Base-by-base conservation (phyloP, 208 protist genomes). In the Leishmania gerbilli region DNA sequence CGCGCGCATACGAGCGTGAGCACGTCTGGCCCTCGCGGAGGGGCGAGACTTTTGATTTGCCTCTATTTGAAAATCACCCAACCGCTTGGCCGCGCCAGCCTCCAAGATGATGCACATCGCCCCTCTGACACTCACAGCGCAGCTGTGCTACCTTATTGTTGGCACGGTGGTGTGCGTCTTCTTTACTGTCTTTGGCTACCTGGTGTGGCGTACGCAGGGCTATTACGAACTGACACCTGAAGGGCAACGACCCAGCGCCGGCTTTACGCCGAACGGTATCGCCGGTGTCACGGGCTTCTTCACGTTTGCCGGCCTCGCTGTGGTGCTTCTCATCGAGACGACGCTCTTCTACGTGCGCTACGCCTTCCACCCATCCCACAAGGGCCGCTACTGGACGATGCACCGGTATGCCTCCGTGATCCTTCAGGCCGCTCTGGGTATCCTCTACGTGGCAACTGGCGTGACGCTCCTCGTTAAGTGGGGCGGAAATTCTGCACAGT, bases 261-360 rank as follows among this genome's bases (percentile, higher is more conserved):
- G 34, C 21, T 77, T 71, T 53, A 79, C 76, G 21, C 31, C n/a
- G 19, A 47, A 53, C 9, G 80, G 80, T 24, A 47, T 84, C 24
- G 37, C 58, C 5, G 75, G 74, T 17, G 11, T 84, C 62, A 74
- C 78, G 0, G 15, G 1, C 31, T 74, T 79, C 55, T 78, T 84
- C 68, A 84, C 80, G 3, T 79, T 84, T 47, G 74, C 74, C 40
- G 80, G 72, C 27, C 17, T 69, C 15, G 62, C 80, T n/a, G 42
- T 84, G 7, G 80, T 62, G 17, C 80, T 84, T 24, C 74, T 84
- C 45, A 56, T 74, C n/a, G 80, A 84, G 56, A 53, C 71, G 62
- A 68, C 80, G 31, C 74, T 79, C 58, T 76, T 55, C 55, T 84
- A 65, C 27, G 65, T 84, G 53, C 58, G 74, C 6, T 84, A 79